phyloP scores from a whole-genome alignment of 805 yeast genomes.

The Myxozyma monticola region DNA sequence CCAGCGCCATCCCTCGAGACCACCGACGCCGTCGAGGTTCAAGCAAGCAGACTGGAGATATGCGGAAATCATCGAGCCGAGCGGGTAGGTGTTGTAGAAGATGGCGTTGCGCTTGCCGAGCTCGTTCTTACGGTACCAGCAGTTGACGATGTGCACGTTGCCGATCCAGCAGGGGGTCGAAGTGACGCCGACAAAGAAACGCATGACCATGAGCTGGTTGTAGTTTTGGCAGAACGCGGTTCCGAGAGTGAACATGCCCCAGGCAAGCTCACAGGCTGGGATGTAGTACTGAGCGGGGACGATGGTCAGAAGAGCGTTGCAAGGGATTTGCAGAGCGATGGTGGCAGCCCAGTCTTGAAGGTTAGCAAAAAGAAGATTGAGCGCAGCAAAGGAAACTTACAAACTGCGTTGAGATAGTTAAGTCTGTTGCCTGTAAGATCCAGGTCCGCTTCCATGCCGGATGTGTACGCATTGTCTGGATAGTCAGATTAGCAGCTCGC shows the following conservation, averaged over 20 bases:
- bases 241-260: conserved; percentile 66
- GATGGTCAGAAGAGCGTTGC: conserved; percentile 36
- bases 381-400: conserved; percentile 35
- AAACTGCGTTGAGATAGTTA: conserved; percentile 32
- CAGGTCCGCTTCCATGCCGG: conserved; percentile 43
- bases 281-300: conserved; percentile 42
- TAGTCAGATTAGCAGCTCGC: neutral
- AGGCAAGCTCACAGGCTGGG: conserved; percentile 59
- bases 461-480: conserved; percentile 45
- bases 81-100: conserved; percentile 43
- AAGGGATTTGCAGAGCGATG: conserved; percentile 39
- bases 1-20: conserved; percentile 66
- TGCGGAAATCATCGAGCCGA: conserved; percentile 50
- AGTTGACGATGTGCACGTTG: conserved; percentile 44
- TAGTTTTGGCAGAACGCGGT: conserved; percentile 50
- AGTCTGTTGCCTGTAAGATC: conserved; percentile 33
- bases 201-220: conserved; percentile 52
- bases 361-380: conserved; percentile 9
- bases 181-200: conserved; percentile 68
- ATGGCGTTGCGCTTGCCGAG: conserved; percentile 47
- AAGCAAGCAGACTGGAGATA: conserved; percentile 56
- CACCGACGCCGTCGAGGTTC: conserved; percentile 46
- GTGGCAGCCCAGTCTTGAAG: conserved; percentile 21
- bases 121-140: conserved; percentile 58
- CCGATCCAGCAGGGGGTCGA: conserved; percentile 70